These are phyloP conservation scores for Xylaria intraflava DNA, from an alignment of 495 filamentous ascomycete genomes.

Conservation along the genomic window DNA sequence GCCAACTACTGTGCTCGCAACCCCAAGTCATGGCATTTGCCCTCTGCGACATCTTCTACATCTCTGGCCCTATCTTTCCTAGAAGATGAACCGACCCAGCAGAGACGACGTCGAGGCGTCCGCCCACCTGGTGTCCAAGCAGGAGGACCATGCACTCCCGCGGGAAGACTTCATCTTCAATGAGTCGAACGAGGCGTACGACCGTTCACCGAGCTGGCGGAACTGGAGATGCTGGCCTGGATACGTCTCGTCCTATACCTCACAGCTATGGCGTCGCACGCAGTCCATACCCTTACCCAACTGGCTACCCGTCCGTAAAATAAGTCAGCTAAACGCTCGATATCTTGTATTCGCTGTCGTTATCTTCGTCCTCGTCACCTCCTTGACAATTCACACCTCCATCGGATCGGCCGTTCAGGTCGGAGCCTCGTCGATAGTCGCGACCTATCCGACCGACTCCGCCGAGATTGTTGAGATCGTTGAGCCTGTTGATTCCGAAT, in stretches of 20 bases:
- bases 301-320: constrained; percentile 20
- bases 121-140: constrained; percentile 18
- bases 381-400: constrained; percentile 19
- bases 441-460: no score
- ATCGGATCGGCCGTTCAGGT: constrained; percentile 16
- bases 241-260: constrained; percentile 1
- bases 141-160: constrained; percentile 2
- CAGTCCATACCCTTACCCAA: constrained; percentile 16
- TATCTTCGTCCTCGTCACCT: constrained; percentile 16
- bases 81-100: constrained; percentile 18
- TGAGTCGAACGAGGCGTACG: constrained; percentile 9
- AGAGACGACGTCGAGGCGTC: constrained; percentile 22
- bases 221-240: constrained; percentile 16
- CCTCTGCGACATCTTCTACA: neutral
- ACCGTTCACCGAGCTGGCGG: no score
- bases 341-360: no score
- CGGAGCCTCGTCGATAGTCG: constrained; percentile 3
- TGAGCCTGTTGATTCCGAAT: constrained; percentile 9
- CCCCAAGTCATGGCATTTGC: neutral
- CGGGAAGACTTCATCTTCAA: constrained; percentile 22
- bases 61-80: neutral
- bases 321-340: constrained; percentile 19
- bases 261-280: constrained; percentile 18
- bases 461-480: neutral
- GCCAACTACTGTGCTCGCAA: neutral